Percentiles rank a stretch among this genome's conserved stretches.
These are phyloP conservation scores for Hypoxylon sp. DNA, from an alignment of 2,329 filamentous ascomycete species.

Conservation along the genomic window DNA sequence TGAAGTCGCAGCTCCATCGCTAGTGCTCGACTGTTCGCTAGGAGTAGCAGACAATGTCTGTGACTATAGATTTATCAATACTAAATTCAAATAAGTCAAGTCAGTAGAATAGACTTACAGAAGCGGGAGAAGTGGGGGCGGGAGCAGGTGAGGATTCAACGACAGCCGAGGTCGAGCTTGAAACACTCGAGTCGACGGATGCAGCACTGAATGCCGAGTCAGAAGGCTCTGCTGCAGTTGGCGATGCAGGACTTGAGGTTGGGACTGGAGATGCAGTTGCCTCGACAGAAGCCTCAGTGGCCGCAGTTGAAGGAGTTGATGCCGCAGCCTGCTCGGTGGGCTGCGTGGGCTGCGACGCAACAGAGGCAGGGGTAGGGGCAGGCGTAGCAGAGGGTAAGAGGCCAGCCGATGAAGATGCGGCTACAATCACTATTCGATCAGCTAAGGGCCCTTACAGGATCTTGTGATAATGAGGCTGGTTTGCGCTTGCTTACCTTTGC, in stretches of 20 bases:
- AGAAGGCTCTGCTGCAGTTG: constrained; percentile 11
- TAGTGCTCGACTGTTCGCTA: constrained; percentile 24
- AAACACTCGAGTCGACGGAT: constrained; percentile 9
- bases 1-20: constrained; percentile 24
- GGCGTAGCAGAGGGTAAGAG: constrained; percentile 21
- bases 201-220: constrained; percentile 14
- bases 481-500: constrained; percentile 47
- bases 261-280: constrained; percentile 7
- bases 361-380: constrained; percentile 10
- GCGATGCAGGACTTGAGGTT: constrained; percentile 9
- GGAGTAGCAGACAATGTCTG: constrained; percentile 22
- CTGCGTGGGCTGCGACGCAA: constrained; percentile 26
- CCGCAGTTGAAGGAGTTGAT: constrained; percentile 21
- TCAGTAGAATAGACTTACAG: constrained; percentile 20
- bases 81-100: neutral
- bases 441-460: neutral
- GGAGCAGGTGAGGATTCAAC: constrained; percentile 11
- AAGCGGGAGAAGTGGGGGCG: constrained; percentile 6
- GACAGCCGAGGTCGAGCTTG: constrained; percentile 12
- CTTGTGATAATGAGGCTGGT: neutral
- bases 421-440: constrained; percentile 28
- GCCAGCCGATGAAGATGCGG: constrained; percentile 33
- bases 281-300: constrained; percentile 22
- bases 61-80: constrained; percentile 26
- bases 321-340: constrained; percentile 31